These are phyloP conservation scores for Oxyria digyna DNA, from an alignment of 148 eudicot genomes.

Conservation along the genomic window DNA sequence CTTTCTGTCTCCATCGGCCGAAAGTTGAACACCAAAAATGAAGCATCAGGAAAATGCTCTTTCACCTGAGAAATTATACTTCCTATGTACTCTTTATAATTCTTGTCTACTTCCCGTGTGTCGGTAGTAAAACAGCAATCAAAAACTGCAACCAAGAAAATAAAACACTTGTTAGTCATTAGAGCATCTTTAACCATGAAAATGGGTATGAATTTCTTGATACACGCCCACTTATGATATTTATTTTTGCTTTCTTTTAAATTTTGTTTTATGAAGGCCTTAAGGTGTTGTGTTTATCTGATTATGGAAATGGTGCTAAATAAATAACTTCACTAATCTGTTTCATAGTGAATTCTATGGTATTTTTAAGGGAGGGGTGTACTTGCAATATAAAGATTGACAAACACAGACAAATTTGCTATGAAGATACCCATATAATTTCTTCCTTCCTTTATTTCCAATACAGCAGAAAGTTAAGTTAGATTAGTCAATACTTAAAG, in stretches of 20 bases:
- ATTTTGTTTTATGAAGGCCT: too few species aligned
- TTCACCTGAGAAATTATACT: slow-evolving; percentile 42
- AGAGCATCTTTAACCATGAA: too few species aligned
- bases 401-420: neutral
- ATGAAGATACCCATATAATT: too few species aligned
- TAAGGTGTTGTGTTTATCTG: too few species aligned
- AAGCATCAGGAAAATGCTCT: slow-evolving; percentile 57
- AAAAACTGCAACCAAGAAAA: slow-evolving; percentile 38
- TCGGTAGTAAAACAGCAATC: slow-evolving; percentile 69
- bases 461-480: neutral
- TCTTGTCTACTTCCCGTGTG: slow-evolving; percentile 39
- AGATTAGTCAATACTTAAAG: neutral
- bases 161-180: too few species aligned
- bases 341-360: neutral
- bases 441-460: too few species aligned
- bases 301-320: too few species aligned
- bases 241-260: too few species aligned
- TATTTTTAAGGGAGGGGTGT: too few species aligned
- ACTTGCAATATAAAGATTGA: too few species aligned
- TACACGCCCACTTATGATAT: too few species aligned
- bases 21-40: slow-evolving; percentile 72
- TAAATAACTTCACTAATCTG: neutral
- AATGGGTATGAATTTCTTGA: too few species aligned
- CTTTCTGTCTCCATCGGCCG: slow-evolving; percentile 32
- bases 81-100: slow-evolving; percentile 56